A percentile compares a stretch with the other conserved stretches of the same genome.
Evolutionary conservation across 2,329 filamentous ascomycete species (phyloP).

Genomic region (Penicillium sumatraense): DNA sequence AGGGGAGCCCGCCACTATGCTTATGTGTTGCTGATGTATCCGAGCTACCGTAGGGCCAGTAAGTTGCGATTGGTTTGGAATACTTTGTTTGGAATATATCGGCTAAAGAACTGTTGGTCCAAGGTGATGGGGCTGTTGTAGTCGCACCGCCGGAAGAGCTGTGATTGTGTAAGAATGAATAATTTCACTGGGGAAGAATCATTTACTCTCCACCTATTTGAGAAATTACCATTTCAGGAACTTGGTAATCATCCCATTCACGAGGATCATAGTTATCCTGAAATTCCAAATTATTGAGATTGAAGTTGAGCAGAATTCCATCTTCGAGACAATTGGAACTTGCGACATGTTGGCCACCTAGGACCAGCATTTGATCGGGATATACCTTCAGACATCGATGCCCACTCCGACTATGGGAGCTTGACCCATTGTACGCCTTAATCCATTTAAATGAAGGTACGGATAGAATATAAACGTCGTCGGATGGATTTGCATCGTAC

Average conservation of each 20-base stretch:
- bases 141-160: conserved; percentile 40
- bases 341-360: conserved; percentile 19
- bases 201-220: conserved; percentile 43
- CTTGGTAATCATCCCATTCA: conserved; percentile 19
- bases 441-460: conserved; percentile 27
- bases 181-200: too few species aligned
- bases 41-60: conserved; percentile 62
- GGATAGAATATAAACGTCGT: conserved; percentile 41
- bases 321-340: conserved; percentile 16
- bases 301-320: conserved; percentile 22
- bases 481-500: conserved; percentile 35
- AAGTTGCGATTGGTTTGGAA: conserved; percentile 58
- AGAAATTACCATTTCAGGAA: conserved; percentile 26
- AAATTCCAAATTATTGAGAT: conserved; percentile 24
- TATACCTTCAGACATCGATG: conserved; percentile 24
- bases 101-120: conserved; percentile 55
- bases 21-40: conserved; percentile 16
- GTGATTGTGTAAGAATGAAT: not conserved
- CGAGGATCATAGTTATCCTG: conserved; percentile 19
- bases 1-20: conserved; percentile 48
- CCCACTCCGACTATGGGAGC: conserved; percentile 20
- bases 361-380: conserved; percentile 23
- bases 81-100: conserved; percentile 62
- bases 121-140: conserved; percentile 38
- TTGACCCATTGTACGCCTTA: conserved; percentile 21